These are phyloP conservation scores for Geum urbanum DNA, from an alignment of 306 rosid species.

Conservation along the genomic window DNA sequence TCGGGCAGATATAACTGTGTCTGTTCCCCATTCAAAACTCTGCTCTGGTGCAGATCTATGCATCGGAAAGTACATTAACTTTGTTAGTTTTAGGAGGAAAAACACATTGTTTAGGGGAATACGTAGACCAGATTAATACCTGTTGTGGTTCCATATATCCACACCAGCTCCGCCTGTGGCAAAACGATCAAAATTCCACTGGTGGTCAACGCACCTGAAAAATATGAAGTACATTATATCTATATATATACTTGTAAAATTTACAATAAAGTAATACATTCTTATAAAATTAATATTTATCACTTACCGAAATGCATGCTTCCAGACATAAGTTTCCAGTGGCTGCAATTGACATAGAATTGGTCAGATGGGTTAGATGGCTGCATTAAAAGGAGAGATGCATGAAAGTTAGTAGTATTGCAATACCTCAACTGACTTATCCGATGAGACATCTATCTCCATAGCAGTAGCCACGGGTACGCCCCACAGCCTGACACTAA, in stretches of 20 bases:
- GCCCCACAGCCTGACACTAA: slow-evolving; percentile 83
- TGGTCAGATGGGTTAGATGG: slow-evolving; percentile 19
- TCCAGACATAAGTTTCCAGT: slow-evolving; percentile 57
- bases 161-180: slow-evolving; percentile 94
- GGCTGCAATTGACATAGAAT: slow-evolving; percentile 47
- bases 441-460: slow-evolving; percentile 40
- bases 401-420: neutral
- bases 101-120: neutral
- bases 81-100: neutral
- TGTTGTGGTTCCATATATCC: slow-evolving; percentile 86
- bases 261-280: slow-evolving; percentile 4
- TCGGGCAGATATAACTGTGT: slow-evolving; percentile 65
- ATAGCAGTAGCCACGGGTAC: slow-evolving; percentile 45
- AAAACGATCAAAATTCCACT: slow-evolving; percentile 78
- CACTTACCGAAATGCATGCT: slow-evolving; percentile 78
- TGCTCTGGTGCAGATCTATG: slow-evolving; percentile 71
- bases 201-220: slow-evolving; percentile 84
- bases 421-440: slow-evolving; percentile 50
- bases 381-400: neutral
- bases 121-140: slow-evolving; percentile 40
- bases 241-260: slow-evolving; percentile 1
- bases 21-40: slow-evolving; percentile 75
- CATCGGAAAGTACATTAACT: neutral
- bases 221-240: slow-evolving; percentile 6
- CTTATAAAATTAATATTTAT: slow-evolving; percentile 13